These are phyloP conservation scores for Trametes coccinea DNA, from an alignment of 768 basidiomycete genomes.

Conservation along the genomic window DNA sequence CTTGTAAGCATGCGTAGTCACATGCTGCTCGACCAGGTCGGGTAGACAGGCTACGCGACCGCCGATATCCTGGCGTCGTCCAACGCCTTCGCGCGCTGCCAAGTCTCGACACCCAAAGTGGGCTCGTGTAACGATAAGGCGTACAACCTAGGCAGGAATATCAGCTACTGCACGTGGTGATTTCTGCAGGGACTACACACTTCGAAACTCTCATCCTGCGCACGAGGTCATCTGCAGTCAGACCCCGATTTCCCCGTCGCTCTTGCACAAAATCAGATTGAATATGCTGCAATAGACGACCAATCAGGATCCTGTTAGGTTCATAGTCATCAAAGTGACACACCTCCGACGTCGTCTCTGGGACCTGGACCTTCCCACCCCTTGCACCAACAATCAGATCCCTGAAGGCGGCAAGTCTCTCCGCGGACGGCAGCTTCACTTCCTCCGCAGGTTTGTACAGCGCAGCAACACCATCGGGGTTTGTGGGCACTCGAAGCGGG, in stretches of 20 bases:
- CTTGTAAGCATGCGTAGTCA: too few relatives aligned
- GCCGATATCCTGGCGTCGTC: constrained; percentile 46
- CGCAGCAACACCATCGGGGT: constrained; percentile 23
- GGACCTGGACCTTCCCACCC: constrained; percentile 53
- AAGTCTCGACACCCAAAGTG: constrained; percentile 56
- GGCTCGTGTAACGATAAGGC: constrained; percentile 60
- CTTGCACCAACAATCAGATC: constrained; percentile 62
- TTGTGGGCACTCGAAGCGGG: constrained; percentile 41
- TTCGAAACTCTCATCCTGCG: constrained; percentile 68
- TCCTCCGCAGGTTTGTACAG: constrained; percentile 52
- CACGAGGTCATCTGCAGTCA: constrained; percentile 63
- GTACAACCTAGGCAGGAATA: constrained; percentile 48
- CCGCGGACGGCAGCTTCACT: constrained; percentile 46
- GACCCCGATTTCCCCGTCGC: constrained; percentile 39
- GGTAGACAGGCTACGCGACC: not conserved
- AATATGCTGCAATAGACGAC: constrained; percentile 50
- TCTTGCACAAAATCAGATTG: constrained; percentile 70
- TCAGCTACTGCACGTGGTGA: not conserved
- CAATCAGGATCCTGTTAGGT: too few relatives aligned
- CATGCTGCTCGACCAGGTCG: too few relatives aligned
- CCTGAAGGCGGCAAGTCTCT: constrained; percentile 57
- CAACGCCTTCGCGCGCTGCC: constrained; percentile 65
- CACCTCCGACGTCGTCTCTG: constrained; percentile 62
- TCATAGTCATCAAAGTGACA: not conserved
- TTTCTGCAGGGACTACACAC: constrained; percentile 39